Percentiles rank a stretch among this genome's conserved stretches.
Conservation (phyloP, 1,284 basidiomycete species). For the Rhodotorula sp. region DNA sequence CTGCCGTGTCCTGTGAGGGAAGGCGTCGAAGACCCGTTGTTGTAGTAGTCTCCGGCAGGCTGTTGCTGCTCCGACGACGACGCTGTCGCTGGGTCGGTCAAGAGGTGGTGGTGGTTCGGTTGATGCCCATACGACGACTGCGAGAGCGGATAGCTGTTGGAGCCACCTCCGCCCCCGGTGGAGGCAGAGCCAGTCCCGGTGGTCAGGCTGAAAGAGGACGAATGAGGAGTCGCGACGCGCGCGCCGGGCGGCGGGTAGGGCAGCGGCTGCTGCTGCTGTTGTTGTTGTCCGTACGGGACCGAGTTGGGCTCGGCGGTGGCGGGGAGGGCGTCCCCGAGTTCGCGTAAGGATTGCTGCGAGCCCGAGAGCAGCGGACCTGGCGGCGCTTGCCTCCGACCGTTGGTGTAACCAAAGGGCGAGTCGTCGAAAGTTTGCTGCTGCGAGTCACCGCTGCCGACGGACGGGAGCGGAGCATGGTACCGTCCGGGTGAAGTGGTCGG, state of each 20-base stretch:
- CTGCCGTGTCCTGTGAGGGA: too few relatives aligned
- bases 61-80: too few relatives aligned
- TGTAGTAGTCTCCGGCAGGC: too few relatives aligned
- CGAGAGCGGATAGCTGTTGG: background rate
- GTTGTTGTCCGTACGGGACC: too few relatives aligned
- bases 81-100: constrained; percentile 31
- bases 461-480: background rate
- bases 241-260: background rate
- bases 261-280: too few relatives aligned
- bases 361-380: constrained; percentile 9
- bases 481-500: constrained; percentile 5
- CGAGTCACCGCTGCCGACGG: constrained; percentile 11
- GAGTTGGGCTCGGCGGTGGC: background rate
- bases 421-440: constrained; percentile 11
- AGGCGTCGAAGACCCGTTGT: too few relatives aligned
- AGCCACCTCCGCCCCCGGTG: background rate
- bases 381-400: background rate
- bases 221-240: constrained; percentile 13
- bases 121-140: background rate
- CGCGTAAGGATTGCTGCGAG: constrained; percentile 14
- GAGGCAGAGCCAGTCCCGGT: background rate
- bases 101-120: constrained; percentile 24
- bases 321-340: constrained; percentile 20
- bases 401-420: background rate
- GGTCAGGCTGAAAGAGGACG: constrained; percentile 17